Base-by-base conservation (phyloP, 2,329 filamentous ascomycete genomes). In the Monilinia polystroma region DNA sequence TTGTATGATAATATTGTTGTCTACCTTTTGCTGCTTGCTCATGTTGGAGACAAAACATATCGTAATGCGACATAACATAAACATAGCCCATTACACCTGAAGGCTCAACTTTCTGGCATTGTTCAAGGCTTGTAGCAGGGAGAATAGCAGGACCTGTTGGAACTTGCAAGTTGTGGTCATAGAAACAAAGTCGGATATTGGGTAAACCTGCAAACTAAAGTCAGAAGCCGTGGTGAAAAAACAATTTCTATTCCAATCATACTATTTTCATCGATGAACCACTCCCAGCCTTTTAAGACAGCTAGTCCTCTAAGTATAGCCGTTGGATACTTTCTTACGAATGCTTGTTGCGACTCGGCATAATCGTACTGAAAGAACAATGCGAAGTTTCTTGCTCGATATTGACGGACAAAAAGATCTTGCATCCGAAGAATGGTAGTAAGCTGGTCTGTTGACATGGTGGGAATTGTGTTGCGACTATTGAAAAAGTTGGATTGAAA, bases 281-380 rank as follows among this genome's bases (percentile, higher is more conserved):
- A 65, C 29, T 65, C 54, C 63, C 63, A 65, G 16, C 49, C 32
- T 6, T 32, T 23, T 1, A 65, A 10, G n/a, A 8, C 32, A 52
- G 20, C 54, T 2, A 65, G n/a, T 4, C 10, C 11, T n/a, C 16
- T 35, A 12, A 35, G 11, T 12, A 10, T 10, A 7, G 54, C 20
- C 2, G 63, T 53, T 20, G 63, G 63, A 45, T 45, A 66, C 14
- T 23, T 43, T 11, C 23, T 16, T 23, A 14, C 35, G 23, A 60
- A 53, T 29, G 1, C 32, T 41, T 52, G 32, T 14, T 49, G 63
- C 12, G 56, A 49, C 10, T 58, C 56, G 12, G 63, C 32, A 11
- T 60, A 66, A 51, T 66, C 63, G 35, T 66, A 66, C 26, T 43
- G 32, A n/a, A 66, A 66, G 47, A 60, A 43, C 7, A 52, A 3